phyloP scores from a whole-genome alignment of 2,329 filamentous ascomycete genomes.

The Botrytis byssoidea region DNA sequence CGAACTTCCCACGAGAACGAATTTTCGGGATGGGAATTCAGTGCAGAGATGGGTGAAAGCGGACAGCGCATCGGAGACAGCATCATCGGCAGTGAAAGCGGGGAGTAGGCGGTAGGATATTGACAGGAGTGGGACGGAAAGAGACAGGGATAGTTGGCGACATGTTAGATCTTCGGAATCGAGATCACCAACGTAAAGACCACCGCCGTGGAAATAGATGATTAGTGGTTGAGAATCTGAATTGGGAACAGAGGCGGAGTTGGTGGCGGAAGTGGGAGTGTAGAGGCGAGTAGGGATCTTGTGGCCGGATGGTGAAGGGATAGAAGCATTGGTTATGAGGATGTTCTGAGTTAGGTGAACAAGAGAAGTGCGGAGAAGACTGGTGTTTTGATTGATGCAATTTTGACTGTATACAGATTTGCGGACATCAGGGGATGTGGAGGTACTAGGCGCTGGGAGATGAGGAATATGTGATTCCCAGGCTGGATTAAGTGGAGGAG shows the following conservation, averaged over 20 bases:
- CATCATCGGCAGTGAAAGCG: slow-evolving; percentile 42
- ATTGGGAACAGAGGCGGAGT: too few species aligned
- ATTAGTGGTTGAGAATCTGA: slow-evolving; percentile 31
- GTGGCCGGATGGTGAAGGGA: neutral
- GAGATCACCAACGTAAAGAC: slow-evolving; percentile 48
- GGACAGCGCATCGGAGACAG: slow-evolving; percentile 45
- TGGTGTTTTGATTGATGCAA: slow-evolving; percentile 42
- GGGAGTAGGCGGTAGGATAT: slow-evolving; percentile 49
- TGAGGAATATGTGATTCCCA: slow-evolving; percentile 16
- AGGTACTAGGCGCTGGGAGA: neutral
- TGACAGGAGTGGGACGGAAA: slow-evolving; percentile 43
- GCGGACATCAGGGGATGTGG: neutral
- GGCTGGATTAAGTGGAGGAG: slow-evolving; percentile 7
- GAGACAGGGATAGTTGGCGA: slow-evolving; percentile 39
- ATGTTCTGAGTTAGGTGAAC: slow-evolving; percentile 42
- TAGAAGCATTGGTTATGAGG: slow-evolving; percentile 18
- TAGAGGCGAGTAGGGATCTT: slow-evolving; percentile 13
- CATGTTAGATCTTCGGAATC: slow-evolving; percentile 51
- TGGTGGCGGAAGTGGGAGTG: neutral
- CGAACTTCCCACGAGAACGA: slow-evolving; percentile 47
- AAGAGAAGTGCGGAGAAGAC: slow-evolving; percentile 42
- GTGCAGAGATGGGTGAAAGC: slow-evolving; percentile 38
- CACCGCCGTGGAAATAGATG: slow-evolving; percentile 51
- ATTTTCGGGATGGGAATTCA: neutral
- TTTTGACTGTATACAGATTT: slow-evolving; percentile 42